Percentiles rank a stretch among this genome's conserved stretches.
phyloP scores from a whole-genome alignment of 202 grass and related monocot genomes.

The Schoenoplectus triqueter region DNA sequence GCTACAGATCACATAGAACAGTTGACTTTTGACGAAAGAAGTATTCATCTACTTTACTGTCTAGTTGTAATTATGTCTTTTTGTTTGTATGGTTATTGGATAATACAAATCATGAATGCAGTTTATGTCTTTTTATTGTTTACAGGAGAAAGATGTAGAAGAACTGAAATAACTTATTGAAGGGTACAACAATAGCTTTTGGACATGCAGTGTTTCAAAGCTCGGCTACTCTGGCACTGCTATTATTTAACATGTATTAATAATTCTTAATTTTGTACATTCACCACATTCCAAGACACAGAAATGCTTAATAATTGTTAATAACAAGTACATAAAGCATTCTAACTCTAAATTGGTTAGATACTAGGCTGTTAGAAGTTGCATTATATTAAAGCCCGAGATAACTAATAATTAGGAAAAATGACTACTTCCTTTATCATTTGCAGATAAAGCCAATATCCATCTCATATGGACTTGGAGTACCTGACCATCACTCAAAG shows the following conservation, averaged over 20 bases:
- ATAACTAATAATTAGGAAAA: slow-evolving; percentile 28
- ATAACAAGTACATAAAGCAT: slow-evolving; percentile 37
- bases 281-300: neutral
- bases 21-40: neutral
- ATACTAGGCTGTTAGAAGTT: neutral
- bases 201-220: slow-evolving; percentile 93
- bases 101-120: slow-evolving; percentile 34
- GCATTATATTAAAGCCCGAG: slow-evolving; percentile 14
- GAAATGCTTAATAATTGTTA: neutral
- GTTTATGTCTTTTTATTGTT: slow-evolving; percentile 35
- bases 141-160: slow-evolving; percentile 93
- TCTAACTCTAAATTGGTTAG: neutral
- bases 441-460: slow-evolving; percentile 83
- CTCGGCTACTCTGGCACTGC: slow-evolving; percentile 97
- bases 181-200: slow-evolving; percentile 90
- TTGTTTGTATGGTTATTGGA: slow-evolving; percentile 27
- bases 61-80: slow-evolving; percentile 12
- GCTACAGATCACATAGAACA: neutral
- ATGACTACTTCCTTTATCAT: slow-evolving; percentile 30
- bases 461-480: slow-evolving; percentile 82
- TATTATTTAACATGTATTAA: slow-evolving; percentile 87
- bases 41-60: neutral
- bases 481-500: slow-evolving; percentile 87
- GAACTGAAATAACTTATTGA: slow-evolving; percentile 80
- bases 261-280: slow-evolving; percentile 24